phyloP scores from a whole-genome alignment of 208 protist genomes.

The Phytomonas sp. region DNA sequence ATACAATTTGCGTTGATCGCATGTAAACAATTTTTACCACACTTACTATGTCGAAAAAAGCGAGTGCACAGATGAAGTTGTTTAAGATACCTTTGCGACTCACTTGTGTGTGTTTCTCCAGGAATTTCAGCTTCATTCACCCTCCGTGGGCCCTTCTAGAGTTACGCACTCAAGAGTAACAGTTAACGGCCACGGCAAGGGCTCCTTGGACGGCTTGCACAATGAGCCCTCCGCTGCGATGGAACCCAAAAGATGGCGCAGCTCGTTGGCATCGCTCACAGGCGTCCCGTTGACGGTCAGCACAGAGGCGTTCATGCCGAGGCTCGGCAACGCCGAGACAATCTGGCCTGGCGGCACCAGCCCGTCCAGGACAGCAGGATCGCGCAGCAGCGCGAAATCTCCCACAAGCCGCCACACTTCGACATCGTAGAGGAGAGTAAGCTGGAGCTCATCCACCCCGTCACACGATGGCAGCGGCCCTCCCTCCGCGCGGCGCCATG shows the following conservation, averaged over 20 bases:
- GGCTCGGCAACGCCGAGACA: slow-evolving; percentile 14
- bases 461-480: no score
- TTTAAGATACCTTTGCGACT: not conserved
- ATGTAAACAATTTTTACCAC: slow-evolving; percentile 2
- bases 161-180: slow-evolving; percentile 14
- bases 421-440: slow-evolving; percentile 20
- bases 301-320: slow-evolving; percentile 20
- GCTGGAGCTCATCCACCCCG: slow-evolving; percentile 12
- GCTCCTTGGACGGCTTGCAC: slow-evolving; percentile 4
- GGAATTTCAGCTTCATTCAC: not conserved
- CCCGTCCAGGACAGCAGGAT: slow-evolving; percentile 14
- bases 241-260: slow-evolving; percentile 19
- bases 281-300: slow-evolving; percentile 21
- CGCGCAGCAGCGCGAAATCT: slow-evolving; percentile 15
- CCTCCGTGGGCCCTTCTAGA: slow-evolving; percentile 1
- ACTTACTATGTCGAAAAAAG: not conserved
- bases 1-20: not conserved
- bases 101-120: not conserved
- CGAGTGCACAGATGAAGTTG: not conserved
- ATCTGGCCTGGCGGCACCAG: slow-evolving; percentile 20
- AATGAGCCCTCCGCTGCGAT: not conserved
- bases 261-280: slow-evolving; percentile 19
- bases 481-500: no score
- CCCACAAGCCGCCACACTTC: slow-evolving; percentile 28
- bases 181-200: slow-evolving; percentile 6